Percentiles rank a stretch among this genome's conserved stretches.
phyloP scores from a whole-genome alignment of 331 rosid species.

The Rosa hybrid region DNA sequence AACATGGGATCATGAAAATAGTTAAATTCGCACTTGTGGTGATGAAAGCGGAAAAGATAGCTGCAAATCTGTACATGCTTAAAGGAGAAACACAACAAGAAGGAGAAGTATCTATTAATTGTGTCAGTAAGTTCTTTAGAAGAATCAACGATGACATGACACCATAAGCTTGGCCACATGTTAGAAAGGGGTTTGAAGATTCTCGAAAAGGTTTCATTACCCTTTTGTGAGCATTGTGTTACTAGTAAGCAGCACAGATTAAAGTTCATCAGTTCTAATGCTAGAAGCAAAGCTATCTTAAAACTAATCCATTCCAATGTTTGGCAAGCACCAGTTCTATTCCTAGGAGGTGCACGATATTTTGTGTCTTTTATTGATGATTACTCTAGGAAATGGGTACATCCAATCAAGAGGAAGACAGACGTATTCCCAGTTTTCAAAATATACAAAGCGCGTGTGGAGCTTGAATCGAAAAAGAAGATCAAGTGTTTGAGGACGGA shows the following conservation, averaged over 20 bases:
- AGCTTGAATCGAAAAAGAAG: background rate
- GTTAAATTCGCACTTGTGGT: background rate
- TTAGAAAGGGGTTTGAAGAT: background rate
- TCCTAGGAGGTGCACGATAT: background rate
- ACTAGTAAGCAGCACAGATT: background rate
- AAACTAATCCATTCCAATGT: background rate
- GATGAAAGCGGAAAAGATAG: background rate
- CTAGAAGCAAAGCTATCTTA: background rate
- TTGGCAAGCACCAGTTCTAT: background rate
- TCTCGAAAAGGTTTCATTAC: background rate
- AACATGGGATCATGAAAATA: background rate
- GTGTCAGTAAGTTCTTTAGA: background rate
- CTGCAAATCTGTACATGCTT: background rate
- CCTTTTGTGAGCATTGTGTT: background rate
- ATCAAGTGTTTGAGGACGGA: background rate
- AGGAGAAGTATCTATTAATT: background rate
- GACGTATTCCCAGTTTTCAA: background rate
- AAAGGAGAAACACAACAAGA: background rate
- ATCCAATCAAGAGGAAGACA: background rate
- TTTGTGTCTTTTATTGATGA: background rate
- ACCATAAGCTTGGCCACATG: background rate
- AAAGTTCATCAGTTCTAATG: background rate
- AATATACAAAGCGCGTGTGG: background rate
- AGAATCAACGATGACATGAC: background rate
- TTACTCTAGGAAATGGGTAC: background rate